Base-by-base conservation (phyloP, 2,329 filamentous ascomycete species). In the Talaromyces islandicus region DNA sequence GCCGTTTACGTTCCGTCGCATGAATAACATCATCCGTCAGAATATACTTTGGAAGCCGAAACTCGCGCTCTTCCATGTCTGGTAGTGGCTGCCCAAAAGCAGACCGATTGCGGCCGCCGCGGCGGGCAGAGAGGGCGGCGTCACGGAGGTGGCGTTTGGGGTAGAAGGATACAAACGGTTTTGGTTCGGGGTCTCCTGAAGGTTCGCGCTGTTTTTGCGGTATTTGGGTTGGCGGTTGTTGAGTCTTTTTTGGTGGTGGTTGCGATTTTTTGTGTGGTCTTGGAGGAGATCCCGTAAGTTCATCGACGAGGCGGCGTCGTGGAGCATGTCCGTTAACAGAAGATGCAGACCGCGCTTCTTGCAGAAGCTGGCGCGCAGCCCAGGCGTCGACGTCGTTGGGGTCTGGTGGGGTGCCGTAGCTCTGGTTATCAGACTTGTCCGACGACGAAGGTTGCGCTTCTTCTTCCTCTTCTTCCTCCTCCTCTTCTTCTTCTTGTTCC, bases 151-250 rank as follows among this genome's bases (percentile, higher is more conserved):
- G 87, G 25, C 83, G 86, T 75, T 94, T 92, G 19, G 82, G 74
- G 71, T 92, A 97, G 77, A 97, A 97, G 0, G 91, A 96, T n/a
- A 80, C 88, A 70, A 97, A 92, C 41, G 90, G 88, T 60, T 81
- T 83, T 17, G 78, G 51, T 27, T 59, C 56, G n/a, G 29, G 6
- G 58, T 30, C 25, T 48, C 30, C 51, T 1, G 29, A 9, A 3
- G 24, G 24, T 19, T 52, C 27, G 14, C 17, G 48, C 48, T 29
- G 48, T n/a, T 21, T 30, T 17, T 7, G 35, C 4, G 24, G 38
- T 29, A 24, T 38, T n/a, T 7, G 12, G 7, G 14, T 50, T 29
- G 41, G 43, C 54, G 52, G n/a, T 43, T 19, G 48, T 46, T 59
- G 50, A 35, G 24, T 2, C 6, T 54, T 11, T 48, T 52, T 27